A percentile compares a stretch with the other conserved stretches of the same genome.
These are phyloP conservation scores for Coemansia umbellata DNA, from an alignment of 192 early-diverging fungal species.

Conservation along the genomic window DNA sequence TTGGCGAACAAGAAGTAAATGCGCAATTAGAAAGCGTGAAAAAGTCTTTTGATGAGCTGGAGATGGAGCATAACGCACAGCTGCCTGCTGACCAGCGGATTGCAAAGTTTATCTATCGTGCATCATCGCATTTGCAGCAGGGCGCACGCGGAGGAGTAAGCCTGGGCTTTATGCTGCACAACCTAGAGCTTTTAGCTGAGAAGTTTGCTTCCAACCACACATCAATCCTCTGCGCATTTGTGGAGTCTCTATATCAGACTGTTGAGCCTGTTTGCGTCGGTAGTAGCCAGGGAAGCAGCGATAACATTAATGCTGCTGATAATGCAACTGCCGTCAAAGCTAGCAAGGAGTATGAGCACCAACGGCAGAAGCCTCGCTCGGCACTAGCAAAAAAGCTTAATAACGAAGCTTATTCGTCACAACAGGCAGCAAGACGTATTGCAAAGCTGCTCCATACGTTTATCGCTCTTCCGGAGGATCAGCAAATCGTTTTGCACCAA, in stretches of 20 bases:
- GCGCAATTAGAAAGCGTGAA: not conserved
- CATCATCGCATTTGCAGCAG: conserved; percentile 48
- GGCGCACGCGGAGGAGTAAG: conserved; percentile 43
- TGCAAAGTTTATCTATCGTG: conserved; percentile 47
- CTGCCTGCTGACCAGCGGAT: conserved; percentile 48
- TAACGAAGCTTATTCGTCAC: conserved; percentile 16
- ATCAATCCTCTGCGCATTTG: conserved; percentile 43
- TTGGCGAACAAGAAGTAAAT: not conserved
- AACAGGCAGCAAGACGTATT: conserved; percentile 26
- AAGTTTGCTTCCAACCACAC: conserved; percentile 36
- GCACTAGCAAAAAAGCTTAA: conserved; percentile 37
- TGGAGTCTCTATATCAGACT: conserved; percentile 40
- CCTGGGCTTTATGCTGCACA: conserved; percentile 49
- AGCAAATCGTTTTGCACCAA: conserved; percentile 29
- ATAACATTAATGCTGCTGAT: not conserved
- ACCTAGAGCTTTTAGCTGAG: conserved; percentile 28
- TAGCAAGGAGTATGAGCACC: not conserved
- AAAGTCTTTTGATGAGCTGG: conserved; percentile 24
- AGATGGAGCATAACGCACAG: conserved; percentile 36
- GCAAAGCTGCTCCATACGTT: conserved; percentile 38
- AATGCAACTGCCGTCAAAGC: not conserved
- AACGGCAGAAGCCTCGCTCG: conserved; percentile 10
- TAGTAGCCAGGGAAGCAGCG: not conserved
- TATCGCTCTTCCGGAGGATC: conserved; percentile 37
- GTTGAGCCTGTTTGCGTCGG: conserved; percentile 12